Percentiles rank a stretch among this genome's conserved stretches.
Conservation (phyloP, 495 filamentous ascomycete genomes). For the Rostrohypoxylon terebratum region DNA sequence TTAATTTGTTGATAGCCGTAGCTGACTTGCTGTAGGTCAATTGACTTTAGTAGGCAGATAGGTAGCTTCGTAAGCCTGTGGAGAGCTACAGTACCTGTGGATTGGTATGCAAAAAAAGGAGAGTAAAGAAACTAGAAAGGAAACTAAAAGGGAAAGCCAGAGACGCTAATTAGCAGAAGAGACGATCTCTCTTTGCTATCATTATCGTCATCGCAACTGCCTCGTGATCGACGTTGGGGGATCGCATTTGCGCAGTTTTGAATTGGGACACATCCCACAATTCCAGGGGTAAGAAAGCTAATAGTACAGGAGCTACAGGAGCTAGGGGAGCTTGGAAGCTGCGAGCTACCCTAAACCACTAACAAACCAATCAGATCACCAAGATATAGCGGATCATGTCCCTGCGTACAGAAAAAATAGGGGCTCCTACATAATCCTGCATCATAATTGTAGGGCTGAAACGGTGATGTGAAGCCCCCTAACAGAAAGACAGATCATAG, state of each 20-base stretch:
- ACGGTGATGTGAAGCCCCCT: conserved; percentile 11
- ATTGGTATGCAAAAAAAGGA: neutral
- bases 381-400: neutral
- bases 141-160: neutral
- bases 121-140: neutral
- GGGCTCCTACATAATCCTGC: conserved; percentile 1
- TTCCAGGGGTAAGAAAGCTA: conserved; percentile 14
- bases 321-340: neutral
- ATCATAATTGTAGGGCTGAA: conserved; percentile 40
- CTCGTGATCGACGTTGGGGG: conserved; percentile 21
- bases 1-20: neutral
- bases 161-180: neutral
- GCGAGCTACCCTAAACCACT: neutral
- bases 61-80: conserved; percentile 8
- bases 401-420: conserved; percentile 6
- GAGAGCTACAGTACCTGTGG: conserved; percentile 10
- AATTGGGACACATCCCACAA: conserved; percentile 20
- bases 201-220: conserved; percentile 35
- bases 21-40: neutral
- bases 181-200: neutral
- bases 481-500: neutral
- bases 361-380: conserved; percentile 5
- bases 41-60: neutral
- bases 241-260: conserved; percentile 37
- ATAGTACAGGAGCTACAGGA: neutral